phyloP scores from a whole-genome alignment of 805 yeast species.

The Pichia phayaonensis region DNA sequence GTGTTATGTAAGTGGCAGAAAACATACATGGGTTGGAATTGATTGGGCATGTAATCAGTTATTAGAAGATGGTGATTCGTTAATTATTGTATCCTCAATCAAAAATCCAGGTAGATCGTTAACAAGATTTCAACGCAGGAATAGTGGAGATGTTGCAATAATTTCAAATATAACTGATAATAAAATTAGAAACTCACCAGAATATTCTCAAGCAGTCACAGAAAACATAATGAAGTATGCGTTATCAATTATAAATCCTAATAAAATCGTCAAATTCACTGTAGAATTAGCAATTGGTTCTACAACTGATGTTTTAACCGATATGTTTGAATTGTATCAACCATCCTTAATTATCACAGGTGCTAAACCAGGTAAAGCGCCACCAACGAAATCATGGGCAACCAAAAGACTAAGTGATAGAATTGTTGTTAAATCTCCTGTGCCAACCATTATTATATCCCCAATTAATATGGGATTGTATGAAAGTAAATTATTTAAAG shows the following conservation, averaged over 20 bases:
- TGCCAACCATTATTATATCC: conserved; percentile 64
- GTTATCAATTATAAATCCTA: conserved; percentile 38
- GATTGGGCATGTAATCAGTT: conserved; percentile 58
- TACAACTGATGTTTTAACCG: conserved; percentile 48
- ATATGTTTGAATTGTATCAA: conserved; percentile 52
- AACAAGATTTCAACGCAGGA: conserved; percentile 12
- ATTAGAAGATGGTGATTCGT: conserved; percentile 56
- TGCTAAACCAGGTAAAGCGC: conserved; percentile 42
- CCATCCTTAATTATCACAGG: conserved; percentile 54
- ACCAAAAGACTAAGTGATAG: conserved; percentile 59
- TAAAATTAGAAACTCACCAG: conserved; percentile 37
- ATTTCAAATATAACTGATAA: conserved; percentile 22
- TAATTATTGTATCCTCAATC: conserved; percentile 54
- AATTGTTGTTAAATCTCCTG: conserved; percentile 53
- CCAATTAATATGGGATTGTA: conserved; percentile 49
- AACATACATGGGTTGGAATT: conserved; percentile 75
- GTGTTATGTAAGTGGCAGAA: conserved; percentile 62
- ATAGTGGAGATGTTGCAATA: conserved; percentile 14
- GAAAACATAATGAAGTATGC: conserved; percentile 47
- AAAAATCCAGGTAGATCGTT: conserved; percentile 22
- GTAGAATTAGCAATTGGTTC: conserved; percentile 56
- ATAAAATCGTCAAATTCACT: conserved; percentile 40
- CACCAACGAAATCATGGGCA: conserved; percentile 51
- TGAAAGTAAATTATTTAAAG: conserved; percentile 36
- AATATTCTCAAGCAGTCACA: conserved; percentile 37